Conservation (phyloP, 352 stramenopile genomes). For the Aphanomyces euteiches region DNA sequence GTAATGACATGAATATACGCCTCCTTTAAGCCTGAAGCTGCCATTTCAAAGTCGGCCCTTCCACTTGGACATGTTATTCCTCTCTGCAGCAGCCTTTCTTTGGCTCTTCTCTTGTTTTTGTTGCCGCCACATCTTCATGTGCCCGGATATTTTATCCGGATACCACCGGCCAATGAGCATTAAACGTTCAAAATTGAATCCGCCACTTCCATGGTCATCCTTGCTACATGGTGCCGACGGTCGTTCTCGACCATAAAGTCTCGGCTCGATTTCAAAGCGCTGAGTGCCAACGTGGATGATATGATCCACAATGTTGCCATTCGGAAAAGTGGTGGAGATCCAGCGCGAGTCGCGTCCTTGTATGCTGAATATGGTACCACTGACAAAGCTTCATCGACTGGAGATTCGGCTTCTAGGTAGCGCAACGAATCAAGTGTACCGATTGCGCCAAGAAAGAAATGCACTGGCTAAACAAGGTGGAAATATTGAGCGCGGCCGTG, state of each 20-base stretch:
- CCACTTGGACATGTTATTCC: no score
- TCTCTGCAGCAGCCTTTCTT: no score
- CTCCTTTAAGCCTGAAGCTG: no score
- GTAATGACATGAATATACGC: no score
- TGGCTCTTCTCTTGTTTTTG: no score
- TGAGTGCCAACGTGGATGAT: constrained; percentile 52
- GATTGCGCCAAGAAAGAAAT: constrained; percentile 64
- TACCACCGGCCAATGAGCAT: no score
- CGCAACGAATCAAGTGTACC: constrained; percentile 52
- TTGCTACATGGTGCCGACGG: background rate
- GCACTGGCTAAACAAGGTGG: constrained; percentile 51
- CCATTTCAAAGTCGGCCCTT: no score
- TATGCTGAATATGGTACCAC: constrained; percentile 55
- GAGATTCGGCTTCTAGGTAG: background rate
- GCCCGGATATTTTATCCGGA: no score
- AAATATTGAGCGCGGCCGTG: constrained; percentile 47
- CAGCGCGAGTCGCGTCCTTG: constrained; percentile 54
- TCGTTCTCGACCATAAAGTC: constrained; percentile 44
- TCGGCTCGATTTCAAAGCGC: constrained; percentile 71
- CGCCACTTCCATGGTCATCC: background rate
- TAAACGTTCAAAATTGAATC: no score
- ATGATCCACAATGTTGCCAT: constrained; percentile 59
- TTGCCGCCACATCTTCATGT: no score
- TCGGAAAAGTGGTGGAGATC: constrained; percentile 62
- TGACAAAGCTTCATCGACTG: background rate